Conservation (phyloP, 1,284 basidiomycete species). For the Puccinia triticina region DNA sequence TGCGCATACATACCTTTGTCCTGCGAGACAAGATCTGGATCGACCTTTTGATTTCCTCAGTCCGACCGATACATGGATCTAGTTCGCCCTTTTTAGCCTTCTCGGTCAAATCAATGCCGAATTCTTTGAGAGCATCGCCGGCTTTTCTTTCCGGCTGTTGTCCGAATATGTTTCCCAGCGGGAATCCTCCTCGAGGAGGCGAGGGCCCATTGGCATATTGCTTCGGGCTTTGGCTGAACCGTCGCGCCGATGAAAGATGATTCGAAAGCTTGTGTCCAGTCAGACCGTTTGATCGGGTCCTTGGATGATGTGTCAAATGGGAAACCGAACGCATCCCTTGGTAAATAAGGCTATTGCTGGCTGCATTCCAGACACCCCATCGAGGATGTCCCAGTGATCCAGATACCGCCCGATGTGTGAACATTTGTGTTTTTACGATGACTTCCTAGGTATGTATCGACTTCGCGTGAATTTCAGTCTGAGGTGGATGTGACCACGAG, state of each 20-base stretch:
- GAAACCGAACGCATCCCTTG: neutral
- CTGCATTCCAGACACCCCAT: neutral
- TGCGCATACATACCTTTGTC: conserved; percentile 45
- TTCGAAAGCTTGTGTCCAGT: neutral
- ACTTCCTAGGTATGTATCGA: neutral
- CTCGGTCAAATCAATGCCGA: conserved; percentile 82
- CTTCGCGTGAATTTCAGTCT: neutral
- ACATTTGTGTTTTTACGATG: neutral
- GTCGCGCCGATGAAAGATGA: neutral
- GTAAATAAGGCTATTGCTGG: neutral
- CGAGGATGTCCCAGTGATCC: neutral
- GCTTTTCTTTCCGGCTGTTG: conserved; percentile 54
- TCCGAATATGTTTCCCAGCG: conserved; percentile 59
- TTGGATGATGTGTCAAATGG: neutral
- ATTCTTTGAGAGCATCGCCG: conserved; percentile 56
- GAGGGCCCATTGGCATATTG: conserved; percentile 1
- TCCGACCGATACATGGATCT: conserved; percentile 80
- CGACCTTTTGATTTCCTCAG: conserved; percentile 78
- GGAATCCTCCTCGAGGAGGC: conserved; percentile 54
- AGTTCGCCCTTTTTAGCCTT: conserved; percentile 80
- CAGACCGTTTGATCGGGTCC: neutral
- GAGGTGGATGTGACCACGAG: neutral
- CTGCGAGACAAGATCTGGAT: conserved; percentile 69
- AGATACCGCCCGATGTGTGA: neutral
- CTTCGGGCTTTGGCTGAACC: conserved; percentile 4